A percentile compares a stretch with the other conserved stretches of the same genome.
Evolutionary conservation across 2,329 filamentous ascomycete genomes (phyloP).

Genomic region (Metarhizium album): DNA sequence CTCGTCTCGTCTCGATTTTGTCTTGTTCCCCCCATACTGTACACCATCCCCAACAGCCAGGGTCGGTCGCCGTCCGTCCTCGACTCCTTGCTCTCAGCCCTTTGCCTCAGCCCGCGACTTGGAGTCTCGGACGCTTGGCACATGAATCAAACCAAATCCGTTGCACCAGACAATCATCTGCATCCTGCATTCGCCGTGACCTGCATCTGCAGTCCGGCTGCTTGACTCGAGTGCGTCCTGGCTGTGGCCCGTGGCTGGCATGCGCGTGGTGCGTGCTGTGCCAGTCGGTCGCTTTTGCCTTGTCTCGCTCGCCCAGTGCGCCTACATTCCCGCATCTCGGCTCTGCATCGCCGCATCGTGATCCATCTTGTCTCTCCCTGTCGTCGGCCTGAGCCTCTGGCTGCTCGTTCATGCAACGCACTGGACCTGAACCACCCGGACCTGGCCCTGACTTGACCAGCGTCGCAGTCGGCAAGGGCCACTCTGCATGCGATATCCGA

Average conservation of each 20-base stretch:
- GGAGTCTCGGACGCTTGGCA: background rate
- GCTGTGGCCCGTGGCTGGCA: background rate
- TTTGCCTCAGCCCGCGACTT: too few species aligned
- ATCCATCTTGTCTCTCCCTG: background rate
- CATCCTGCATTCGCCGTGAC: background rate
- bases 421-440: background rate
- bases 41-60: too few species aligned
- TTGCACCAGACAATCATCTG: background rate
- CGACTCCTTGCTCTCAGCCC: too few species aligned
- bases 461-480: constrained; percentile 2
- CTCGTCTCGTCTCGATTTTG: background rate
- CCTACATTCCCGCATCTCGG: background rate
- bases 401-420: constrained; percentile 1
- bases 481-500: background rate
- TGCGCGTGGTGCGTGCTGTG: too few species aligned
- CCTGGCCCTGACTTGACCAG: constrained; percentile 1
- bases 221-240: background rate
- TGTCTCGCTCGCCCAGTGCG: background rate
- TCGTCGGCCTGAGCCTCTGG: background rate
- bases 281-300: background rate
- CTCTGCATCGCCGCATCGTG: background rate
- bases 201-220: background rate
- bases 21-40: too few species aligned
- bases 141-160: background rate
- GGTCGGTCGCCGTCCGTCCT: too few species aligned